Percentiles rank a stretch among this genome's conserved stretches.
Evolutionary conservation across 2,329 filamentous ascomycete species (phyloP).

Genomic region (Helotiales sp.): DNA sequence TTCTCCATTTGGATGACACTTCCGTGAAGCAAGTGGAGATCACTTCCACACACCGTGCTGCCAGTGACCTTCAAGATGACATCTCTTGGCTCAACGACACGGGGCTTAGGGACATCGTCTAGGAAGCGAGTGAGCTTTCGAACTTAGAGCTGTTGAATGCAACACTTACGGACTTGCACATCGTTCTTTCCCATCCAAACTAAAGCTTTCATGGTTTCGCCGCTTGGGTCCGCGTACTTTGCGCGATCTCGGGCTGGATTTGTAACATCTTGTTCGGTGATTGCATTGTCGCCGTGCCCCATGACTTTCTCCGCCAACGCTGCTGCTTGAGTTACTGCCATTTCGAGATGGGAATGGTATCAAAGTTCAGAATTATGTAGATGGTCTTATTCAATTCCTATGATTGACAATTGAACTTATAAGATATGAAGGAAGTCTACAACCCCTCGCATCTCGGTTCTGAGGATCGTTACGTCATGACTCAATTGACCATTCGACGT

Average conservation of each 20-base stretch:
- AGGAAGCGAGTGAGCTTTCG: neutral
- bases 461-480: slow-evolving; percentile 6
- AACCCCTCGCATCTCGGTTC: neutral
- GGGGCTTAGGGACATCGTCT: slow-evolving; percentile 69
- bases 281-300: slow-evolving; percentile 65
- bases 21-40: slow-evolving; percentile 39
- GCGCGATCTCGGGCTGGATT: slow-evolving; percentile 56
- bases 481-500: slow-evolving; percentile 1
- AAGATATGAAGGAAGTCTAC: neutral
- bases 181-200: slow-evolving; percentile 81
- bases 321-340: slow-evolving; percentile 67
- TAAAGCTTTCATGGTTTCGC: slow-evolving; percentile 74
- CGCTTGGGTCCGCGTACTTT: slow-evolving; percentile 49
- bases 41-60: slow-evolving; percentile 38
- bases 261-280: slow-evolving; percentile 67
- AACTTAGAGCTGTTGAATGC: neutral
- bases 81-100: slow-evolving; percentile 70
- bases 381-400: neutral
- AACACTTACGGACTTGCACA: slow-evolving; percentile 61
- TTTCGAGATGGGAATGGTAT: slow-evolving; percentile 33
- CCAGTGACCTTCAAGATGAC: slow-evolving; percentile 75
- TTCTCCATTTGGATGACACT: slow-evolving; percentile 47
- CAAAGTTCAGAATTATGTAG: neutral
- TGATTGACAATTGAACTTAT: neutral
- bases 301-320: slow-evolving; percentile 64